Conservation (phyloP, 805 yeast species). For the Hagleromyces aurorensis region DNA sequence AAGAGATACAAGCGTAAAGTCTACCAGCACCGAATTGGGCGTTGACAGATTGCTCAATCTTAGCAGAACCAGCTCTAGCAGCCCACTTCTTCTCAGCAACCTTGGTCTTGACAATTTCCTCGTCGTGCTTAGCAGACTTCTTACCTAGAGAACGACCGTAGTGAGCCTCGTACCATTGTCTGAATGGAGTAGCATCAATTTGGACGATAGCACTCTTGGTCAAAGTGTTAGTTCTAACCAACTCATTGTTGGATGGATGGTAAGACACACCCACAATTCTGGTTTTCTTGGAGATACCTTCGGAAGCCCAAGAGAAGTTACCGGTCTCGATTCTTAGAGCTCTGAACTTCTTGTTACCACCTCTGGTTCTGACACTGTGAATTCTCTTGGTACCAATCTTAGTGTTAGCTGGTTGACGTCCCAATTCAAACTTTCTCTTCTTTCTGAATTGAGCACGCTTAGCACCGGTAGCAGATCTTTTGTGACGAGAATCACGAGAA, state of each 20-base stretch:
- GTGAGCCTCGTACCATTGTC: constrained; percentile 98
- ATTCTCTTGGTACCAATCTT: constrained; percentile 98
- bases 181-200: constrained; percentile 99
- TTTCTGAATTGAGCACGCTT: constrained; percentile 99
- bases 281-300: constrained; percentile 97
- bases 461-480: constrained; percentile 99
- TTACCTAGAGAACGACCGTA: constrained; percentile 92
- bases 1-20: constrained; percentile 96
- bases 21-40: constrained; percentile 98
- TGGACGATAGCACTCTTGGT: constrained; percentile 98
- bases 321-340: constrained; percentile 98
- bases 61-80: constrained; percentile 77
- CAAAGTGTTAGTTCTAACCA: constrained; percentile 99
- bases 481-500: constrained; percentile 99
- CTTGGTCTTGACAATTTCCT: constrained; percentile 61
- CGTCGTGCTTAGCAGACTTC: constrained; percentile 55
- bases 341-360: constrained; percentile 99
- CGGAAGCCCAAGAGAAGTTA: constrained; percentile 99
- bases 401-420: constrained; percentile 99
- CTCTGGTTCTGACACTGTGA: constrained; percentile 98
- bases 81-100: constrained; percentile 88
- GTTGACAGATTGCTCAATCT: constrained; percentile 85
- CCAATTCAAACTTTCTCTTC: constrained; percentile 99
- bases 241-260: constrained; percentile 99
- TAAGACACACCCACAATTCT: constrained; percentile 95